Conservation (phyloP, 768 basidiomycete genomes). For the Tulasnella sp. region DNA sequence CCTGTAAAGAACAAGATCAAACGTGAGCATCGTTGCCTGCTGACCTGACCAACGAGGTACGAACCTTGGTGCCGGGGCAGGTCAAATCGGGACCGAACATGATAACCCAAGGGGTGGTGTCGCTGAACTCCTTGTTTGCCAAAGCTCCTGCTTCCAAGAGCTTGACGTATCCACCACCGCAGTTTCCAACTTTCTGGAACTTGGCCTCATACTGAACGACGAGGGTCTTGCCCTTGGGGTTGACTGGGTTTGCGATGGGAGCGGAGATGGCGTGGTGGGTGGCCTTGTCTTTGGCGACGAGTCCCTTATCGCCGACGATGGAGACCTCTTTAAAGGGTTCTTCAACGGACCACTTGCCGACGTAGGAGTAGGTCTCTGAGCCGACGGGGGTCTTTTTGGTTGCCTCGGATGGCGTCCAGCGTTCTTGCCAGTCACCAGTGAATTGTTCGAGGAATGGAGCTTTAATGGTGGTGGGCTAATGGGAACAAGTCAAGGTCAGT, state of each 20-base stretch:
- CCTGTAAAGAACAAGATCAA: slow-evolving; percentile 42
- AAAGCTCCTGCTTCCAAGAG: slow-evolving; percentile 82
- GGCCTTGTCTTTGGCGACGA: slow-evolving; percentile 95
- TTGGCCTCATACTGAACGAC: slow-evolving; percentile 99
- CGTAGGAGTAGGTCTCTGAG: slow-evolving; percentile 94
- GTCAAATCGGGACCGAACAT: slow-evolving; percentile 98
- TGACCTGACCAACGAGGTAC: slow-evolving; percentile 9
- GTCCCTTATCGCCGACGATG: slow-evolving; percentile 80
- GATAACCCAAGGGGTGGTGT: slow-evolving; percentile 89
- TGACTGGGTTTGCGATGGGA: slow-evolving; percentile 70
- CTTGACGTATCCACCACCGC: slow-evolving; percentile 98
- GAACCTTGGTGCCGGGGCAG: slow-evolving; percentile 84
- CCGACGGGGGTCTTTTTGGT: slow-evolving; percentile 97
- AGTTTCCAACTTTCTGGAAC: slow-evolving; percentile 98
- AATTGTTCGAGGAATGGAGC: slow-evolving; percentile 97
- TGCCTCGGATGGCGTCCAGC: slow-evolving; percentile 95
- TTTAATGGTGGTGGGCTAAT: slow-evolving; percentile 68
- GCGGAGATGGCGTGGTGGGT: slow-evolving; percentile 99
- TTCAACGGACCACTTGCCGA: slow-evolving; percentile 96
- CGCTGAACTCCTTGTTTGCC: slow-evolving; percentile 91
- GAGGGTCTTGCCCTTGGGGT: slow-evolving; percentile 77
- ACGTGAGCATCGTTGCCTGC: not conserved
- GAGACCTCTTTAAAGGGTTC: slow-evolving; percentile 46
- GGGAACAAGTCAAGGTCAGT: not conserved
- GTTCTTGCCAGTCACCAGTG: slow-evolving; percentile 79